These are phyloP conservation scores for Hypoxylon perforatum DNA, from an alignment of 495 filamentous ascomycete species.

Conservation along the genomic window DNA sequence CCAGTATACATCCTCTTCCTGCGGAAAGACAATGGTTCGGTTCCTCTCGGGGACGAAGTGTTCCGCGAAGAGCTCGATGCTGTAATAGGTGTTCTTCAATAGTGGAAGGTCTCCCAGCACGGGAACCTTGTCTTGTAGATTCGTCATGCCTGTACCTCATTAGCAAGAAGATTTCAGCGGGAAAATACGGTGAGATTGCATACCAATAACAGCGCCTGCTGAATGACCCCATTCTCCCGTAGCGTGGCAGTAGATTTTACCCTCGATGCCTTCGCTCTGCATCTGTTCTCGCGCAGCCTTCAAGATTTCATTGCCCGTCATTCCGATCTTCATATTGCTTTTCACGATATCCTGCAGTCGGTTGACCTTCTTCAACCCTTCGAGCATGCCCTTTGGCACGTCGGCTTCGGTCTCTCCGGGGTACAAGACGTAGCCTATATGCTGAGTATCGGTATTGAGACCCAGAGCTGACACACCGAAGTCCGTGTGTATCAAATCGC, in stretches of 20 bases:
- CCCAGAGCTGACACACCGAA: conserved; percentile 60
- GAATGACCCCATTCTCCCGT: conserved; percentile 63
- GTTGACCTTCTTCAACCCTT: conserved; percentile 57
- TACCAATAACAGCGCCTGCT: conserved; percentile 59
- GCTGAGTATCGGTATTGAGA: conserved; percentile 62
- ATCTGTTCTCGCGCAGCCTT: conserved; percentile 49
- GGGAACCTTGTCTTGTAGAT: conserved; percentile 56
- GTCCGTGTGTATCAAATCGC: conserved; percentile 59
- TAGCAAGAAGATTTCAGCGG: conserved; percentile 4
- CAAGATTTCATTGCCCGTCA: conserved; percentile 56
- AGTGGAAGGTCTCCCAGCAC: conserved; percentile 55
- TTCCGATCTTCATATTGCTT: conserved; percentile 53
- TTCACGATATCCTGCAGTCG: conserved; percentile 58
- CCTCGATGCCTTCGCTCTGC: conserved; percentile 54
- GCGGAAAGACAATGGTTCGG: conserved; percentile 53
- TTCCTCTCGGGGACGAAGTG: conserved; percentile 58
- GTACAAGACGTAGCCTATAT: conserved; percentile 58
- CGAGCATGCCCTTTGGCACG: conserved; percentile 50
- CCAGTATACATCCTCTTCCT: conserved; percentile 60
- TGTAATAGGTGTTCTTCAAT: conserved; percentile 57
- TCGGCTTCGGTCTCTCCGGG: conserved; percentile 54
- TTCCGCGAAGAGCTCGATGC: conserved; percentile 58
- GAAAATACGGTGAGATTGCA: neutral
- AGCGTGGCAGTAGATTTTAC: conserved; percentile 60
- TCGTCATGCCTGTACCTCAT: conserved; percentile 55